Evolutionary conservation across 257 asterid genomes (phyloP).

Genomic region (Salvia rosmarinus): DNA sequence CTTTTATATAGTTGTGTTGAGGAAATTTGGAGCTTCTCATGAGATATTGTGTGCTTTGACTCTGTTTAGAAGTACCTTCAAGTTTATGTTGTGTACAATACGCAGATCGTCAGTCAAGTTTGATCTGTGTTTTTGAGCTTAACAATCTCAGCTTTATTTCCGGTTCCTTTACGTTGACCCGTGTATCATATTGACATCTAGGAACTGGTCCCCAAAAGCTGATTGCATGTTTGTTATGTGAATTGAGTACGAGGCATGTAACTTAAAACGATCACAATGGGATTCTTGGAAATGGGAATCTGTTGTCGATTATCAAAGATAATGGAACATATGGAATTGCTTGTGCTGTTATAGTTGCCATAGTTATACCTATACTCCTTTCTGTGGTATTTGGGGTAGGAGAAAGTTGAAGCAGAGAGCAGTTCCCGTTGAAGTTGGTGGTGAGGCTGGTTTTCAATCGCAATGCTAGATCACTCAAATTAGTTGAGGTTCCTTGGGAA

Average conservation of each 20-base stretch:
- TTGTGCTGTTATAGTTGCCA: slow-evolving; percentile 61
- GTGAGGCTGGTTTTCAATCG: slow-evolving; percentile 77
- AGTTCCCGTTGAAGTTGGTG: slow-evolving; percentile 67
- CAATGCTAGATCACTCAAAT: slow-evolving; percentile 57
- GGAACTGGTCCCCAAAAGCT: slow-evolving; percentile 30
- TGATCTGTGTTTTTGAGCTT: slow-evolving; percentile 6
- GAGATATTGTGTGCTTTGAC: not conserved
- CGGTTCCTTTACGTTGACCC: not conserved
- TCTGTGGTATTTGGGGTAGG: slow-evolving; percentile 57
- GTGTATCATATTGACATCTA: not conserved
- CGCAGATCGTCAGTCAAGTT: slow-evolving; percentile 2
- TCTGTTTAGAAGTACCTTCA: too few relatives aligned
- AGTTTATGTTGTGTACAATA: too few relatives aligned
- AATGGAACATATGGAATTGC: slow-evolving; percentile 53
- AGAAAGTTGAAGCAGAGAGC: slow-evolving; percentile 79
- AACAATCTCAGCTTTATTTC: not conserved
- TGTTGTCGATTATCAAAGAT: slow-evolving; percentile 46
- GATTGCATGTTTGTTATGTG: slow-evolving; percentile 19
- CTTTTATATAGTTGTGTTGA: slow-evolving; percentile 1
- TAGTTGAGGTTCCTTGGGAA: slow-evolving; percentile 94
- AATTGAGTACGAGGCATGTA: slow-evolving; percentile 47
- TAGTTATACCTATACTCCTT: slow-evolving; percentile 60
- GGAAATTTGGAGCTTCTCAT: slow-evolving; percentile 6
- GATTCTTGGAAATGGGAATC: slow-evolving; percentile 43
- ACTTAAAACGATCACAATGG: slow-evolving; percentile 36